Percentiles rank a stretch among this genome's conserved stretches.
Conservation (phyloP, 345 rosid genomes). For the Aethionema arabicum region DNA sequence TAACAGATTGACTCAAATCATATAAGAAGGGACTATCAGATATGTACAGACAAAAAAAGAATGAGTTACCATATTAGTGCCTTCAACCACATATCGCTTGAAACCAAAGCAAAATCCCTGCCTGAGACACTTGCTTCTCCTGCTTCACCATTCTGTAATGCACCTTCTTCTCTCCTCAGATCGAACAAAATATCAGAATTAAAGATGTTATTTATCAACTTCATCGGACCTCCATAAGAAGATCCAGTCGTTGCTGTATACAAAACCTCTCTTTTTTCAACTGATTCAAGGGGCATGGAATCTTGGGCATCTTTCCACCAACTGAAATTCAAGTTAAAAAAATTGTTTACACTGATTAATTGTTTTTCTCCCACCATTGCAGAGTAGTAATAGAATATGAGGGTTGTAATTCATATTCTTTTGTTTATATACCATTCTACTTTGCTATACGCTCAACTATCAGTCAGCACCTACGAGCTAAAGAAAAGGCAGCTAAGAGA, state of each 20-base stretch:
- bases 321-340: slow-evolving; percentile 43
- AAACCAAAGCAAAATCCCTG: slow-evolving; percentile 87
- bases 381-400: slow-evolving; percentile 6
- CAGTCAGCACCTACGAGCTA: slow-evolving; percentile 1
- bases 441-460: slow-evolving; percentile 7
- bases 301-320: slow-evolving; percentile 94
- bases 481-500: neutral
- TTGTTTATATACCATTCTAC: slow-evolving; percentile 1
- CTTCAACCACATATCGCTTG: slow-evolving; percentile 92
- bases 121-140: slow-evolving; percentile 83
- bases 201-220: slow-evolving; percentile 86
- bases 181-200: slow-evolving; percentile 73
- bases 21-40: slow-evolving; percentile 11
- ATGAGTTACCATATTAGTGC: slow-evolving; percentile 80
- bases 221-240: slow-evolving; percentile 82
- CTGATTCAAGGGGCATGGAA: slow-evolving; percentile 45
- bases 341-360: slow-evolving; percentile 6
- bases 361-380: neutral
- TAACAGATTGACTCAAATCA: slow-evolving; percentile 1
- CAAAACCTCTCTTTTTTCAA: slow-evolving; percentile 59
- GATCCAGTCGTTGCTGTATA: slow-evolving; percentile 65
- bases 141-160: slow-evolving; percentile 49
- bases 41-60: slow-evolving; percentile 4
- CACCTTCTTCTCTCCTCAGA: slow-evolving; percentile 69
- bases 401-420: neutral